These are phyloP conservation scores for Yamadazyma sp. DNA, from an alignment of 1,139 yeast genomes.

Conservation along the genomic window DNA sequence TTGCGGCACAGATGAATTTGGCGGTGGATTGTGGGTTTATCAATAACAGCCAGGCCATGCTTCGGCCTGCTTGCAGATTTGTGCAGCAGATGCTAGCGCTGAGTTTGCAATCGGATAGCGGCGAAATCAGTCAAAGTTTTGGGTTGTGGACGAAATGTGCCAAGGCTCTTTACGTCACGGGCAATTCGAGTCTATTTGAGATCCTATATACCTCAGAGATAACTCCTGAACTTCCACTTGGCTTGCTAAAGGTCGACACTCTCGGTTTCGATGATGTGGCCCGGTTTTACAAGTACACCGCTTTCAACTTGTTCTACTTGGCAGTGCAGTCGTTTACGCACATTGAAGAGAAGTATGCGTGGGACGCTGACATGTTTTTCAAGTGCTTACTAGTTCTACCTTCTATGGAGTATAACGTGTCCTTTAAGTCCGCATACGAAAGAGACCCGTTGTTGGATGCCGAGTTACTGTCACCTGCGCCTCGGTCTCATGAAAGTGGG, in stretches of 20 bases:
- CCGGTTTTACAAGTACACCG: constrained; percentile 30
- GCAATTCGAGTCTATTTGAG: constrained; percentile 21
- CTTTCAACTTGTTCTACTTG: constrained; percentile 28
- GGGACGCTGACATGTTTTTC: constrained; percentile 28
- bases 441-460: neutral
- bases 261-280: constrained; percentile 23
- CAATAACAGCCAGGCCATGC: constrained; percentile 2
- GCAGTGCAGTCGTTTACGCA: constrained; percentile 14
- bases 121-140: neutral
- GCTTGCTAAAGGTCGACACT: constrained; percentile 16
- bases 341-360: constrained; percentile 13
- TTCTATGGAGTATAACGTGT: constrained; percentile 7
- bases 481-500: no score
- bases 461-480: no score
- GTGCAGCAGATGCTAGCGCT: neutral
- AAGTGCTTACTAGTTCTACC: constrained; percentile 17
- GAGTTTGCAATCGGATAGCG: neutral
- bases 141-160: constrained; percentile 19
- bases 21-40: constrained; percentile 6
- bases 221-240: constrained; percentile 24
- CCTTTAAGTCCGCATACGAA: neutral
- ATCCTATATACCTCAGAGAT: constrained; percentile 18
- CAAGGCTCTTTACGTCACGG: constrained; percentile 24
- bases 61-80: neutral
- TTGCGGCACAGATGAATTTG: constrained; percentile 3